Conservation (phyloP, 2,329 filamentous ascomycete genomes). For the Macrophomina phaseolina region DNA sequence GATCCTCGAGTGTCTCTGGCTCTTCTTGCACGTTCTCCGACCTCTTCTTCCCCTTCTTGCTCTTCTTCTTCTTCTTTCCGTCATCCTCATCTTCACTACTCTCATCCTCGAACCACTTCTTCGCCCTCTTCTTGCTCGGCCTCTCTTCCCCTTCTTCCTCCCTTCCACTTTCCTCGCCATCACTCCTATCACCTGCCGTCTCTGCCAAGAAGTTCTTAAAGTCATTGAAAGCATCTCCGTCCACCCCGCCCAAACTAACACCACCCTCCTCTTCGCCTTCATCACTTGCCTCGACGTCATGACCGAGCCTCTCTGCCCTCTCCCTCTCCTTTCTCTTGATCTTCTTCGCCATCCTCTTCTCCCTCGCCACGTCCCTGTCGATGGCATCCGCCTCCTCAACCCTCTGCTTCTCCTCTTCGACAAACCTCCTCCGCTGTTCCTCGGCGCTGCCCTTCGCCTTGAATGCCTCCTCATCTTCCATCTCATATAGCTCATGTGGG, state of each 20-base stretch:
- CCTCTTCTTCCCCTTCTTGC: slow-evolving; percentile 47
- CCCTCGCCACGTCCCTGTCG: slow-evolving; percentile 81
- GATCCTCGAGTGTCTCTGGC: slow-evolving; percentile 79
- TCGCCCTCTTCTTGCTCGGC: slow-evolving; percentile 66
- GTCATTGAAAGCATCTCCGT: slow-evolving; percentile 18
- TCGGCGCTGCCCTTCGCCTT: slow-evolving; percentile 74
- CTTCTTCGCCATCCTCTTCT: slow-evolving; percentile 77
- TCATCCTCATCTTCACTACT: slow-evolving; percentile 52
- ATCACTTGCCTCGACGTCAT: slow-evolving; percentile 38
- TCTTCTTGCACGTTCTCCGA: slow-evolving; percentile 64
- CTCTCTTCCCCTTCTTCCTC: slow-evolving; percentile 33
- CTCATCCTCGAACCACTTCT: slow-evolving; percentile 81
- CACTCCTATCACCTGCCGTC: slow-evolving; percentile 11
- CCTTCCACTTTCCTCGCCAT: slow-evolving; percentile 32
- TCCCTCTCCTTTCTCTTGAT: slow-evolving; percentile 74
- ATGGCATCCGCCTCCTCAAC: slow-evolving; percentile 77
- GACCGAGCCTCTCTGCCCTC: slow-evolving; percentile 56
- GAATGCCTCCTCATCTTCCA: slow-evolving; percentile 86
- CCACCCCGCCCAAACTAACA: slow-evolving; percentile 38
- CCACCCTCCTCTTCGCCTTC: slow-evolving; percentile 36
- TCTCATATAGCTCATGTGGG: slow-evolving; percentile 83
- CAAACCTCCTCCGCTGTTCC: slow-evolving; percentile 75
- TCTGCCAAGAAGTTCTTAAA: slow-evolving; percentile 23
- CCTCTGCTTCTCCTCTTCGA: slow-evolving; percentile 74
- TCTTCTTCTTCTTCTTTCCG: slow-evolving; percentile 38